phyloP scores from a whole-genome alignment of 257 asterid genomes.

The Paraleonurus japonicus region DNA sequence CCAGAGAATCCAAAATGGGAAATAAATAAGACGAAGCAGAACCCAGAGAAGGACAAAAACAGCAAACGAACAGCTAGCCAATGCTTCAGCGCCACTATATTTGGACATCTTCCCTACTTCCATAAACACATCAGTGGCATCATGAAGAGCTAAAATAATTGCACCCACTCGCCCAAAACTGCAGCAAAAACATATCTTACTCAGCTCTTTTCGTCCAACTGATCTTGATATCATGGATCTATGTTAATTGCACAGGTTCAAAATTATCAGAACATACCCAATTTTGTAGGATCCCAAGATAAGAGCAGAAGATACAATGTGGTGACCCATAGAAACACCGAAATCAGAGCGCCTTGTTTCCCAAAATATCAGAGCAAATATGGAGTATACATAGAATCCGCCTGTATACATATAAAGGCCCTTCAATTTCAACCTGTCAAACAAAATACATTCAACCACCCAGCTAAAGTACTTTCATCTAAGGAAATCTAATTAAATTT shows the following conservation, averaged over 20 bases:
- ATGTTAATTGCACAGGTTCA: neutral
- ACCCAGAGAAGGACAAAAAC: conserved; percentile 67
- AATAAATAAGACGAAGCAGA: conserved; percentile 79
- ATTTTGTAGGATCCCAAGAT: conserved; percentile 64
- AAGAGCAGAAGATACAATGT: conserved; percentile 72
- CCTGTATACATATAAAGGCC: conserved; percentile 80
- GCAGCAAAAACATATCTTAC: conserved; percentile 23
- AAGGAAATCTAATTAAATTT: neutral
- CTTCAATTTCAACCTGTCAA: conserved; percentile 70
- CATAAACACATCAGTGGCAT: conserved; percentile 86
- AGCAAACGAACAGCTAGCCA: conserved; percentile 79
- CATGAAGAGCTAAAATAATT: conserved; percentile 84
- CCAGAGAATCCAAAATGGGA: conserved; percentile 88
- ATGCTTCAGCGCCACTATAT: conserved; percentile 77
- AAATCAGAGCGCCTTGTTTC: conserved; percentile 95
- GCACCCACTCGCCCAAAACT: conserved; percentile 93
- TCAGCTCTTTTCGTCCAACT: neutral
- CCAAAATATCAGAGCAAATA: conserved; percentile 90
- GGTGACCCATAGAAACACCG: conserved; percentile 95
- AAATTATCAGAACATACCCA: conserved; percentile 43
- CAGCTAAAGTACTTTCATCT: neutral
- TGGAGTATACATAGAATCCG: conserved; percentile 86
- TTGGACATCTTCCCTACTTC: conserved; percentile 96
- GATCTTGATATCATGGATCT: neutral
- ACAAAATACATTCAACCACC: conserved; percentile 25